Conservation (phyloP, 2,329 filamentous ascomycete genomes). For the Capronia americana region DNA sequence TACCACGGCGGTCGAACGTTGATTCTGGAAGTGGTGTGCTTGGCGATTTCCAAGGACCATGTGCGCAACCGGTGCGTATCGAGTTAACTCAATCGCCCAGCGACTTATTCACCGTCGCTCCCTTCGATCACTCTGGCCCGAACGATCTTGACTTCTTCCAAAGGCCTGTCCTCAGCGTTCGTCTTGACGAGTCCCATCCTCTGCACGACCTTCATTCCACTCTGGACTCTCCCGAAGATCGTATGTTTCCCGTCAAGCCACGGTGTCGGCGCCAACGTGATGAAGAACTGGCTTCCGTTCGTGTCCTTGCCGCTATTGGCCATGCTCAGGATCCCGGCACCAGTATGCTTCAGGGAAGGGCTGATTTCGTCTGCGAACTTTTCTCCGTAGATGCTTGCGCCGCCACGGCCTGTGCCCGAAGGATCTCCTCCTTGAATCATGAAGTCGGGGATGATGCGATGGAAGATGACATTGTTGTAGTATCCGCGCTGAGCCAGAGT, state of each 20-base stretch:
- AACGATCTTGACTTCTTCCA: slow-evolving; percentile 81
- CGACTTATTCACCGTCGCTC: slow-evolving; percentile 19
- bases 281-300: slow-evolving; percentile 95
- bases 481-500: slow-evolving; percentile 82
- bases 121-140: slow-evolving; percentile 71
- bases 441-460: slow-evolving; percentile 94
- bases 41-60: not conserved
- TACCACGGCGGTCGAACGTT: not conserved
- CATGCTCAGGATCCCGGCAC: slow-evolving; percentile 94
- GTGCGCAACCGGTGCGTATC: not conserved
- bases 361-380: slow-evolving; percentile 94
- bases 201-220: slow-evolving; percentile 81
- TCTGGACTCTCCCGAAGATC: slow-evolving; percentile 90
- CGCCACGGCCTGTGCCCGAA: slow-evolving; percentile 89
- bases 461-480: slow-evolving; percentile 85
- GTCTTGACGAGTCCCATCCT: slow-evolving; percentile 89
- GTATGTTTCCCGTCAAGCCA: slow-evolving; percentile 98
- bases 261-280: slow-evolving; percentile 90
- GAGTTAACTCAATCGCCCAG: not conserved
- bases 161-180: slow-evolving; percentile 77
- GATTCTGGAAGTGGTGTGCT: not conserved
- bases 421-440: slow-evolving; percentile 97
- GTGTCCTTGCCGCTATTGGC: slow-evolving; percentile 92
- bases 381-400: slow-evolving; percentile 86
- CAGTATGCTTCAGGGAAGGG: slow-evolving; percentile 81